Evolutionary conservation across 768 basidiomycete species (phyloP).

Genomic region (Favolaschia claudopus): DNA sequence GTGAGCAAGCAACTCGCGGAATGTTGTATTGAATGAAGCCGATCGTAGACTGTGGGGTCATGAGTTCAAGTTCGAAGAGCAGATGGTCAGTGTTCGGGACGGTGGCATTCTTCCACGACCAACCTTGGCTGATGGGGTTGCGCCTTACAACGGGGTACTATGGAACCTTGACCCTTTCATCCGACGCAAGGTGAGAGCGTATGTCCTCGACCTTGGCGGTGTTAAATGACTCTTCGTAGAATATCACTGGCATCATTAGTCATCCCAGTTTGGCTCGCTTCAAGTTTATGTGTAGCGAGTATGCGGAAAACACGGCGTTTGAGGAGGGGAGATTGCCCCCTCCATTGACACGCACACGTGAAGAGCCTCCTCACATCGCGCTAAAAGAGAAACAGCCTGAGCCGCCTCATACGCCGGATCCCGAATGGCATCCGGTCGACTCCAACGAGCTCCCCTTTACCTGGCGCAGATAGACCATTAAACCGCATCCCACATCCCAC

Average conservation of each 20-base stretch:
- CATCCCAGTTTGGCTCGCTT: not conserved
- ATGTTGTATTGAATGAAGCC: constrained; percentile 4
- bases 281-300: not conserved
- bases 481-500: no score
- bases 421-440: no score
- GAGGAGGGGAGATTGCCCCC: not conserved
- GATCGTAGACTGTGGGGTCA: constrained; percentile 52
- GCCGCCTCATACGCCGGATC: no score
- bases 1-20: constrained; percentile 47
- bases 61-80: constrained; percentile 41
- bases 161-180: constrained; percentile 52
- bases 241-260: constrained; percentile 20
- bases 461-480: not conserved
- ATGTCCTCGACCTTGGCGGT: not conserved
- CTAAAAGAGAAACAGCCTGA: no score
- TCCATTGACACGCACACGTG: no score
- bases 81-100: constrained; percentile 46
- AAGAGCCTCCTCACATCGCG: no score
- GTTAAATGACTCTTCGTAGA: constrained; percentile 13
- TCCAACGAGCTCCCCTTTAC: not conserved
- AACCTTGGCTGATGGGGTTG: not conserved
- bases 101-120: constrained; percentile 44
- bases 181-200: constrained; percentile 39
- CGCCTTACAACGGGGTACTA: constrained; percentile 18
- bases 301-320: not conserved